A percentile compares a stretch with the other conserved stretches of the same genome.
Conservation (phyloP, 2,329 filamentous ascomycete genomes). For the Phialophora tarda region DNA sequence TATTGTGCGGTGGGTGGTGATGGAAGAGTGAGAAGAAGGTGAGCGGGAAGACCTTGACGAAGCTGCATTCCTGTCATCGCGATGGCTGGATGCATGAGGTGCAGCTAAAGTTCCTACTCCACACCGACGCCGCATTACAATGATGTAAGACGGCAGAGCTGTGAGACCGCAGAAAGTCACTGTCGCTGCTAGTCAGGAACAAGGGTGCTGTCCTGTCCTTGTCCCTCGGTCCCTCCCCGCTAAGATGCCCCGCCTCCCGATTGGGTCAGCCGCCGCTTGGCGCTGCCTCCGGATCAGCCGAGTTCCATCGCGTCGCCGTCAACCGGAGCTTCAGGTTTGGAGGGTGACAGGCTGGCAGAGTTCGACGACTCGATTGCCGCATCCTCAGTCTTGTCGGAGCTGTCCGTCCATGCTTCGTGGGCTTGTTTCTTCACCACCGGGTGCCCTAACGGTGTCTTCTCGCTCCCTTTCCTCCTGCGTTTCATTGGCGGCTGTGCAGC, state of each 20-base stretch:
- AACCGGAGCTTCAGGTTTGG: slow-evolving; percentile 5
- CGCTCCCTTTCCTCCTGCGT: slow-evolving; percentile 24
- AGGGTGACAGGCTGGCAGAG: slow-evolving; percentile 20
- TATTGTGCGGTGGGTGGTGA: slow-evolving; percentile 6
- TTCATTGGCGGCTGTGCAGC: slow-evolving; percentile 27
- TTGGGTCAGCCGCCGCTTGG: not conserved
- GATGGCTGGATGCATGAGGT: slow-evolving; percentile 13
- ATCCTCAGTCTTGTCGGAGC: slow-evolving; percentile 32
- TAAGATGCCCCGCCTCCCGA: not conserved
- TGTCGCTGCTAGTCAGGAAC: slow-evolving; percentile 10
- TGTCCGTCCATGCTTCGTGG: slow-evolving; percentile 30
- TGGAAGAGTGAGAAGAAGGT: slow-evolving; percentile 10
- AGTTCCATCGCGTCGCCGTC: slow-evolving; percentile 37
- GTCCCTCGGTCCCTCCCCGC: not conserved
- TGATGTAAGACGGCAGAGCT: slow-evolving; percentile 21
- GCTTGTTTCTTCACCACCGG: slow-evolving; percentile 22
- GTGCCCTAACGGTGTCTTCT: slow-evolving; percentile 21
- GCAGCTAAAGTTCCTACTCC: slow-evolving; percentile 24
- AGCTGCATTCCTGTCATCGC: slow-evolving; percentile 16
- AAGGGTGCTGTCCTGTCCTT: not conserved
- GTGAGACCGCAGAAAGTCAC: slow-evolving; percentile 14
- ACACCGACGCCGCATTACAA: slow-evolving; percentile 6
- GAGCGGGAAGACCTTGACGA: slow-evolving; percentile 8
- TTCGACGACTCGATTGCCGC: slow-evolving; percentile 24
- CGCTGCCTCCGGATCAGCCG: not conserved